Conservation (phyloP, 2,329 filamentous ascomycete species). For the Colletotrichum agaves region DNA sequence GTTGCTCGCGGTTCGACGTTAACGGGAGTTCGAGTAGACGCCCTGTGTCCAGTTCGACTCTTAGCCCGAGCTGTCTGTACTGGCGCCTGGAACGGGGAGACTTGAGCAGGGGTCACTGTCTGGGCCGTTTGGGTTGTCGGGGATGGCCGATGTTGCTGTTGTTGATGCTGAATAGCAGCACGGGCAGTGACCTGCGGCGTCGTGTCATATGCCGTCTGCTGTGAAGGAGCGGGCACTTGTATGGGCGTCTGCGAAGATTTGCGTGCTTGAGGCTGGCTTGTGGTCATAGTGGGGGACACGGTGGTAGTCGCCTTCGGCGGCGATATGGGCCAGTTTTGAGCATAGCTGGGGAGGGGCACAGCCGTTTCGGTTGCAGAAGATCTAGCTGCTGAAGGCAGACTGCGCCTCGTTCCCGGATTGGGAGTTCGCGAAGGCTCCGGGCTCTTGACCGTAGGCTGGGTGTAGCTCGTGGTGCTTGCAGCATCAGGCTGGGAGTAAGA, state of each 20-base stretch:
- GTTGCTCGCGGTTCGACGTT: slow-evolving; percentile 39
- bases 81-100: slow-evolving; percentile 46
- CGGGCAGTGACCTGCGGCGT: slow-evolving; percentile 37
- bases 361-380: slow-evolving; percentile 6
- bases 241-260: slow-evolving; percentile 8
- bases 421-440: background rate
- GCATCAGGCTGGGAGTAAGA: slow-evolving; percentile 1
- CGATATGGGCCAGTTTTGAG: slow-evolving; percentile 22
- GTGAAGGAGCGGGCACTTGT: background rate
- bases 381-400: slow-evolving; percentile 31
- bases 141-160: slow-evolving; percentile 44
- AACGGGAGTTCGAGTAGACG: slow-evolving; percentile 45
- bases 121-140: slow-evolving; percentile 44
- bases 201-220: slow-evolving; percentile 11
- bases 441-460: slow-evolving; percentile 11
- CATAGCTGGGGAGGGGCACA: background rate
- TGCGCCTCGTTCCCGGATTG: slow-evolving; percentile 11
- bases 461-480: background rate
- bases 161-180: slow-evolving; percentile 39
- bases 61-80: slow-evolving; percentile 42
- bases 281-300: slow-evolving; percentile 12
- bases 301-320: slow-evolving; percentile 15
- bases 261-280: slow-evolving; percentile 11
- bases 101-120: slow-evolving; percentile 41
- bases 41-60: slow-evolving; percentile 50